Evolutionary conservation across 2,329 filamentous ascomycete species (phyloP).

Genomic region (Hypoxylon rubiginosum): DNA sequence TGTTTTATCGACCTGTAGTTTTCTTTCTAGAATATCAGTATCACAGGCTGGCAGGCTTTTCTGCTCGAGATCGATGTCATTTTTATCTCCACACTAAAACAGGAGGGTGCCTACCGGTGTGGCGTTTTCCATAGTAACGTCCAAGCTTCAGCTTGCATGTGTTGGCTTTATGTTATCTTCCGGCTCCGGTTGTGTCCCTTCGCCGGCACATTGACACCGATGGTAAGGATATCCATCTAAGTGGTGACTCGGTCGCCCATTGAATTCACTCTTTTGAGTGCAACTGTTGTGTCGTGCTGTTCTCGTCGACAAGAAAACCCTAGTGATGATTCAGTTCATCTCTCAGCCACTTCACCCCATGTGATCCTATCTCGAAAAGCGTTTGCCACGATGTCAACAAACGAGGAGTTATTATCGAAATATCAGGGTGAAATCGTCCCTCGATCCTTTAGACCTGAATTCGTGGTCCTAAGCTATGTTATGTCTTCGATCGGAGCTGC

Average conservation of each 20-base stretch:
- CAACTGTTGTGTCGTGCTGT: neutral
- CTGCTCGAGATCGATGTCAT: constrained; percentile 13
- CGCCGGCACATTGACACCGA: constrained; percentile 4
- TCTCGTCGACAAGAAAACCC: neutral
- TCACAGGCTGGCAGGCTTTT: constrained; percentile 2
- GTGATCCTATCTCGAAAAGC: constrained; percentile 7
- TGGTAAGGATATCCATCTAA: neutral
- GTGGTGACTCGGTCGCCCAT: neutral
- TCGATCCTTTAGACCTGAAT: constrained; percentile 67
- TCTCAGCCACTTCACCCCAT: constrained; percentile 12
- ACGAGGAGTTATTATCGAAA: constrained; percentile 53
- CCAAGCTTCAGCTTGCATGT: constrained; percentile 16
- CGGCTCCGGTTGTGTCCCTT: neutral
- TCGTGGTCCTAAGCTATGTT: constrained; percentile 79
- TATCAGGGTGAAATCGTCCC: constrained; percentile 63
- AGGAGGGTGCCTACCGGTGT: constrained; percentile 6
- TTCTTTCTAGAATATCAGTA: constrained; percentile 17
- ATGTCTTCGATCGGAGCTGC: constrained; percentile 83
- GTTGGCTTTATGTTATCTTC: constrained; percentile 6
- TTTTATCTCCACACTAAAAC: constrained; percentile 6
- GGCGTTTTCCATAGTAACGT: constrained; percentile 12
- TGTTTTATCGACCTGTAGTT: constrained; percentile 12
- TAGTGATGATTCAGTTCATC: constrained; percentile 19
- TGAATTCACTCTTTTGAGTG: neutral
- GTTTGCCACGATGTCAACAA: constrained; percentile 45